Percentiles rank a stretch among this genome's conserved stretches.
These are phyloP conservation scores for Chrysoporthe cubensis DNA, from an alignment of 2,329 filamentous ascomycete species.

Conservation along the genomic window DNA sequence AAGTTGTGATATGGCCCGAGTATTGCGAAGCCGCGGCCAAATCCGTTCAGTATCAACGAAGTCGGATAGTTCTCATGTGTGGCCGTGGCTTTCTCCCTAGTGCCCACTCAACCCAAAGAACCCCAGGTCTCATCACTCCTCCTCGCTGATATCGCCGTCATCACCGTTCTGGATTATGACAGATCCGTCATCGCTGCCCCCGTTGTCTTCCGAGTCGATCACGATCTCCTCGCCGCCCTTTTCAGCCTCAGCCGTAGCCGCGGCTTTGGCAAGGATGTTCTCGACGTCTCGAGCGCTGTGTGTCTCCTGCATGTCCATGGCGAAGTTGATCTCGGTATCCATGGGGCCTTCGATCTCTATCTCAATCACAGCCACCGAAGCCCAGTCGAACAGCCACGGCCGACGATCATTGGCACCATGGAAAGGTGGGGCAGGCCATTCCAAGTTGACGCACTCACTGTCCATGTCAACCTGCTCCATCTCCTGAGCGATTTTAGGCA, in stretches of 20 bases:
- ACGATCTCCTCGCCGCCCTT: not conserved
- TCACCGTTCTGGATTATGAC: not conserved
- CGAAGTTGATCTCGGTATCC: constrained; percentile 14
- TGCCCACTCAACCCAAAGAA: not conserved
- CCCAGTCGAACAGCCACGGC: constrained; percentile 18
- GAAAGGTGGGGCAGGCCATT: not conserved
- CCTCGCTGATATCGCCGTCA: constrained; percentile 16
- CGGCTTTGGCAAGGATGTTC: not conserved
- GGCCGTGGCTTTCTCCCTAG: not conserved
- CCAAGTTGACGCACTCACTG: constrained; percentile 3
- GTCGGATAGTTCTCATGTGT: not conserved
- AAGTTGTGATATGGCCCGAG: not conserved
- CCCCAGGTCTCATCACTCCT: not conserved
- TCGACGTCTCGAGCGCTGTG: not conserved
- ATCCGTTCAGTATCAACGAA: not conserved
- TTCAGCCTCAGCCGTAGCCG: not conserved
- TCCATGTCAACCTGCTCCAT: constrained; percentile 12
- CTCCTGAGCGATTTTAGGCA: not conserved
- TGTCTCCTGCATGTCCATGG: not conserved
- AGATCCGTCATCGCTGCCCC: not conserved
- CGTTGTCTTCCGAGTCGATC: not conserved
- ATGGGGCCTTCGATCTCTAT: constrained; percentile 15
- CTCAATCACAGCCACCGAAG: constrained; percentile 11
- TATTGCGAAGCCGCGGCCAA: not conserved
- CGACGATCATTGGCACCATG: constrained; percentile 7